Evolutionary conservation across 1,284 basidiomycete species (phyloP), one percentile per base, ranked within the genome.

Genomic region (Cutaneotrichosporon cyanovorans): DNA sequence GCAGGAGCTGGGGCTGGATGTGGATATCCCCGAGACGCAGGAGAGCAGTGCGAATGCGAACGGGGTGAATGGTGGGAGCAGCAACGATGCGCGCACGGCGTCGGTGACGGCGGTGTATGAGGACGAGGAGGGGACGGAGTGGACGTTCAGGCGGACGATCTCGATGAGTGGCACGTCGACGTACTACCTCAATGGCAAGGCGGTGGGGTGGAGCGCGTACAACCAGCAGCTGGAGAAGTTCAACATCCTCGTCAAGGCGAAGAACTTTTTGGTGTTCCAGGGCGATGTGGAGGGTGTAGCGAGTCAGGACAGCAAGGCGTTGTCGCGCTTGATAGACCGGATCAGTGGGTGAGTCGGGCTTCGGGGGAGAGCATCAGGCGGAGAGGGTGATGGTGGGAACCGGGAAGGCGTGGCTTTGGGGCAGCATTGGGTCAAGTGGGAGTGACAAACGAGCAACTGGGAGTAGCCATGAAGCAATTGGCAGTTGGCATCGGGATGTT

Each of bases 261-360:
- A 96, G 75, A 98, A 98, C 75, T 98, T 98, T 65, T 83, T 98
- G 45, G 95, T 98, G n/a, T 99, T 99, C 74, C 91, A 96, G 58
- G 95, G 95, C 46, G 95, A 98, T 66, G 95, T 99, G 32, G 95
- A 98, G 73, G 88, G 90, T 2, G 88, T 99, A 38, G 95, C 95
- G 0, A 89, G 88, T 8, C 95, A 99, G 63, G 91, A 88, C 2
- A 81, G 92, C 9, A 84, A 84, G 57, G 90, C 95, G 57, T 80
- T 99, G 19, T 81, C 91, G 2, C 79, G 81, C 31, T 81, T 98
- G 37, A 86, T 99, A 41, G 95, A 99, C 60, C 90, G 96, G 65
- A 97, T 98, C 56, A 88, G 84, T 54, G 91, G 91, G 73, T 74
- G 46, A 58, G 71, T 60, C n/a, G n/a, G n/a, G n/a, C n/a, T n/a